Evolutionary conservation across 148 eudicot species (phyloP).

Genomic region (Silene uniflora): DNA sequence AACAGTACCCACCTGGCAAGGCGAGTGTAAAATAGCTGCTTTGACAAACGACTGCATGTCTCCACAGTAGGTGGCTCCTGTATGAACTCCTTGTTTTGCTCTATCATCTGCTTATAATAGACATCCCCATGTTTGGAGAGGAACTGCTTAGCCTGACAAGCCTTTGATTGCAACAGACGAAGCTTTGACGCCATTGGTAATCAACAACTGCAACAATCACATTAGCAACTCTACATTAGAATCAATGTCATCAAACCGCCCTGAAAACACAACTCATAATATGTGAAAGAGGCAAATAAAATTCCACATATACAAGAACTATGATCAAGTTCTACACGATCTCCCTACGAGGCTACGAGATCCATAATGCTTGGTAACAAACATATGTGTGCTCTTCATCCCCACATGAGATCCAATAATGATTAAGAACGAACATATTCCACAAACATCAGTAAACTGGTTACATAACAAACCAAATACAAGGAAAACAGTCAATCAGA

Average conservation of each 20-base stretch:
- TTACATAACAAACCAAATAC: background rate
- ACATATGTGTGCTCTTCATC: no score
- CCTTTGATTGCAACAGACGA: slow-evolving; percentile 46
- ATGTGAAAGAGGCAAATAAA: no score
- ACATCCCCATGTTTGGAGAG: slow-evolving; percentile 41
- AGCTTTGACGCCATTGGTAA: slow-evolving; percentile 57
- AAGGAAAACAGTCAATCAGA: background rate
- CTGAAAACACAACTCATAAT: no score
- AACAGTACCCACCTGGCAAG: slow-evolving; percentile 54
- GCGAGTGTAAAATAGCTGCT: slow-evolving; percentile 67
- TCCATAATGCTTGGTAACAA: background rate
- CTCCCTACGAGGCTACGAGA: background rate
- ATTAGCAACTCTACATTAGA: background rate
- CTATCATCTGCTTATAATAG: slow-evolving; percentile 55
- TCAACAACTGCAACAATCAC: slow-evolving; percentile 6
- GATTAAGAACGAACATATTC: background rate
- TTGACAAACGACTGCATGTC: slow-evolving; percentile 54
- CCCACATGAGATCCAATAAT: background rate
- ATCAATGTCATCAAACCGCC: no score
- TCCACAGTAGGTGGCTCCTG: slow-evolving; percentile 62
- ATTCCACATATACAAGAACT: slow-evolving; percentile 1
- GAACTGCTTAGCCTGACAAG: slow-evolving; percentile 44
- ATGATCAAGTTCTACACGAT: background rate
- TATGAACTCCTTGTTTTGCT: slow-evolving; percentile 58
- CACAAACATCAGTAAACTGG: background rate